A percentile compares a stretch with the other conserved stretches of the same genome.
These are phyloP conservation scores for Trichoderma gamsii DNA, from an alignment of 495 filamentous ascomycete genomes.

Conservation along the genomic window DNA sequence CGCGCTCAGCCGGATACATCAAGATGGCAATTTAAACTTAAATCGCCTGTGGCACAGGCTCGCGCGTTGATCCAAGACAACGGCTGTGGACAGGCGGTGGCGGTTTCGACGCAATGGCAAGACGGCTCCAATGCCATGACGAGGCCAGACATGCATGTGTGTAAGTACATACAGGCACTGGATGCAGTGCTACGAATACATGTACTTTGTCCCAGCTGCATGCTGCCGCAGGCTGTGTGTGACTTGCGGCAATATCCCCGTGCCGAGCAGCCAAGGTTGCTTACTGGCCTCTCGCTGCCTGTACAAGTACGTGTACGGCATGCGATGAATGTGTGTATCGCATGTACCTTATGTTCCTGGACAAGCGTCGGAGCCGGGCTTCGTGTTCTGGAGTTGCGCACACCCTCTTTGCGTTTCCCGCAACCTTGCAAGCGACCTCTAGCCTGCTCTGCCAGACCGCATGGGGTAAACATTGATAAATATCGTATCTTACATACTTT, in stretches of 20 bases:
- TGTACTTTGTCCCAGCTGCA: background rate
- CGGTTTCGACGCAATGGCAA: background rate
- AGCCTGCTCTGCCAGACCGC: background rate
- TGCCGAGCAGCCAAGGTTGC: no score
- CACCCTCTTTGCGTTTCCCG: background rate
- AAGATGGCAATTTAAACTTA: background rate
- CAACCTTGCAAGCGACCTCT: background rate
- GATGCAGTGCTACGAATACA: no score
- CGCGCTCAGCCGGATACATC: background rate
- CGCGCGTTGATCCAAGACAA: background rate
- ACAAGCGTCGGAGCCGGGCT: background rate
- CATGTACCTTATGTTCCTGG: constrained; percentile 8
- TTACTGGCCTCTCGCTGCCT: no score
- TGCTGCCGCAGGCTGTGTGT: background rate
- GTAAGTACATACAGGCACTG: background rate
- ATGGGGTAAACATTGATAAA: background rate
- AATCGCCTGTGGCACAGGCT: background rate
- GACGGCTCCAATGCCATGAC: background rate
- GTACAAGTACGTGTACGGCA: no score
- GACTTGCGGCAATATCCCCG: background rate
- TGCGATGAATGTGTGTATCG: background rate
- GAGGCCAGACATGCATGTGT: background rate
- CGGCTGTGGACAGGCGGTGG: background rate
- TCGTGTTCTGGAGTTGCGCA: background rate
- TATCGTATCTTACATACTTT: no score